These are phyloP conservation scores for Gonapodya sp. DNA, from an alignment of 192 early-diverging fungal species.

Conservation along the genomic window DNA sequence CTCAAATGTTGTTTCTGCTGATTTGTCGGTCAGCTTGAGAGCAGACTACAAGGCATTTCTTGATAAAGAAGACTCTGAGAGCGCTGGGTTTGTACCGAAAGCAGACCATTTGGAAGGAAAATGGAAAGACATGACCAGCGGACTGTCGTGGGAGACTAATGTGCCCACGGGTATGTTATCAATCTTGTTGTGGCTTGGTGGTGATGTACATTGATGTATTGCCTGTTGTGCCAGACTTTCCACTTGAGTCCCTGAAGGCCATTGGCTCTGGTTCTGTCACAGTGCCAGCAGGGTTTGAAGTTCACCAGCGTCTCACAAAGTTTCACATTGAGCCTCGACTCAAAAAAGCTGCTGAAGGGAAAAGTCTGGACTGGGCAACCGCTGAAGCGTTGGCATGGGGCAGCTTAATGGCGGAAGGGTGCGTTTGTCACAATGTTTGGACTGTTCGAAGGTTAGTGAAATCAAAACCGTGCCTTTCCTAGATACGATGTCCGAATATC, in stretches of 20 bases:
- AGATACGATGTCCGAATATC: constrained; percentile 85
- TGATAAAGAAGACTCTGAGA: constrained; percentile 46
- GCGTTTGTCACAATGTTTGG: not conserved
- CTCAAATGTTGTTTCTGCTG: constrained; percentile 33
- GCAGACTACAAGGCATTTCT: constrained; percentile 47
- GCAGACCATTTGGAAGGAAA: constrained; percentile 61
- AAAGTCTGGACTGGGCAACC: constrained; percentile 86
- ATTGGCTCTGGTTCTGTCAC: constrained; percentile 75
- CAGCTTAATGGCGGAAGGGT: constrained; percentile 62
- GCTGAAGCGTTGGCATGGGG: constrained; percentile 89
- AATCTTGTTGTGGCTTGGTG: not conserved
- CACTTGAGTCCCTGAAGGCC: constrained; percentile 41
- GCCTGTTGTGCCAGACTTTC: constrained; percentile 40
- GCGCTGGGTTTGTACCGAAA: constrained; percentile 47
- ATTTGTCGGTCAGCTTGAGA: constrained; percentile 43
- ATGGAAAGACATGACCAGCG: constrained; percentile 67
- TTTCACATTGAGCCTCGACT: constrained; percentile 83
- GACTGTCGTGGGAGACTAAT: constrained; percentile 39
- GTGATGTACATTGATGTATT: too few species aligned
- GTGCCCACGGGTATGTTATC: constrained; percentile 24
- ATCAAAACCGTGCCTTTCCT: constrained; percentile 7
- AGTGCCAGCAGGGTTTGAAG: constrained; percentile 48
- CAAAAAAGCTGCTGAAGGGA: constrained; percentile 56
- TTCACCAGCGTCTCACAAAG: constrained; percentile 80
- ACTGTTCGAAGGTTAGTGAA: not conserved